Evolutionary conservation across 257 asterid species (phyloP).

Genomic region (Capsicum pubescens): DNA sequence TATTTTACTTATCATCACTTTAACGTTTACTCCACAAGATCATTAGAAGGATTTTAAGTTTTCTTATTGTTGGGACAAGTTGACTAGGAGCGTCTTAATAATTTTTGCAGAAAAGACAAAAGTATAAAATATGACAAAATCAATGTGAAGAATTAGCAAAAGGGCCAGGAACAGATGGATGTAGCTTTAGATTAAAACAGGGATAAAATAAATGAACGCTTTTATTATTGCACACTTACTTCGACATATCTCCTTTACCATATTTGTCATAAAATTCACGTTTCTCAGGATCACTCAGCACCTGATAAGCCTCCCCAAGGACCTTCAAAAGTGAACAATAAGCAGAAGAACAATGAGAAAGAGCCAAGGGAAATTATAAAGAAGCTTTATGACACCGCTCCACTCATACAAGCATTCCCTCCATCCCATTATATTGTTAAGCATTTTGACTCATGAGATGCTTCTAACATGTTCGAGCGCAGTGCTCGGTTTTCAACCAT

Average conservation of each 20-base stretch:
- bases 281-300: slow-evolving; percentile 72
- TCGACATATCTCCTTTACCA: slow-evolving; percentile 68
- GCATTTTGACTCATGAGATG: not conserved
- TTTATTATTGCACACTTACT: slow-evolving; percentile 51
- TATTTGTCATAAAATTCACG: slow-evolving; percentile 66
- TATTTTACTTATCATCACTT: not conserved
- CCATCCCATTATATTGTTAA: not conserved
- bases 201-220: not conserved
- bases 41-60: not conserved
- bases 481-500: not conserved
- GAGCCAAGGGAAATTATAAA: not conserved
- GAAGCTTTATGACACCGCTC: not conserved
- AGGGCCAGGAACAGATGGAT: not conserved
- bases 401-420: slow-evolving; percentile 1
- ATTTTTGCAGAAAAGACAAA: not conserved
- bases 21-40: not conserved
- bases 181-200: not conserved
- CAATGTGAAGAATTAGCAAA: not conserved
- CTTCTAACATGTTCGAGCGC: not conserved
- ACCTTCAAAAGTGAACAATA: slow-evolving; percentile 49
- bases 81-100: not conserved
- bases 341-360: slow-evolving; percentile 21
- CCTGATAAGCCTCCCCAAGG: slow-evolving; percentile 89
- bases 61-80: not conserved
- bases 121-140: slow-evolving; percentile 11